A percentile compares a stretch with the other conserved stretches of the same genome.
These are phyloP conservation scores for Acanthamoeba culbertsoni DNA, from an alignment of 208 protist species.

Conservation along the genomic window DNA sequence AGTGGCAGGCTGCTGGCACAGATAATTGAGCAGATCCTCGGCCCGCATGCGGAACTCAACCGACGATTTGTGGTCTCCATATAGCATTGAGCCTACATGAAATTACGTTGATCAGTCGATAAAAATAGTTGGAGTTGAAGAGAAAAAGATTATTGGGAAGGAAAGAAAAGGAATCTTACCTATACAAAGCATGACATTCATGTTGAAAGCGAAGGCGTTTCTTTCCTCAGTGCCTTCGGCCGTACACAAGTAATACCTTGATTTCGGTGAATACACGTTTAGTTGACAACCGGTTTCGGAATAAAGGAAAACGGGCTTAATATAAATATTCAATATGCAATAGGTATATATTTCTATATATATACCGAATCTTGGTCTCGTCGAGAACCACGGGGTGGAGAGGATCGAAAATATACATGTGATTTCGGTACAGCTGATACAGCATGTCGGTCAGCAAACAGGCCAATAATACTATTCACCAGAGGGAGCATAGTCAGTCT, in stretches of 20 bases:
- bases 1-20: neutral
- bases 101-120: neutral
- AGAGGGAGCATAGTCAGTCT: no score
- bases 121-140: no score
- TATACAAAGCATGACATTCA: conserved; percentile 37
- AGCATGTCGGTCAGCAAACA: no score
- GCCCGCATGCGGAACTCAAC: conserved; percentile 12
- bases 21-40: conserved; percentile 29
- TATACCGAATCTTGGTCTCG: conserved; percentile 8
- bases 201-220: neutral
- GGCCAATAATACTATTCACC: no score
- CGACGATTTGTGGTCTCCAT: neutral
- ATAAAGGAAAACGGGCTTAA: no score
- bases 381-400: conserved; percentile 32
- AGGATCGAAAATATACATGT: conserved; percentile 31
- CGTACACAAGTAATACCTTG: conserved; percentile 22
- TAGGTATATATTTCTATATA: no score
- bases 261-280: neutral
- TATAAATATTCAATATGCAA: no score
- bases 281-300: no score
- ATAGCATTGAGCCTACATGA: conserved; percentile 4
- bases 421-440: conserved; percentile 9
- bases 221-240: neutral
- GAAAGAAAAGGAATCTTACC: neutral
- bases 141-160: neutral